These are phyloP conservation scores for Rosa hybrid DNA, from an alignment of 331 rosid genomes.

Conservation along the genomic window DNA sequence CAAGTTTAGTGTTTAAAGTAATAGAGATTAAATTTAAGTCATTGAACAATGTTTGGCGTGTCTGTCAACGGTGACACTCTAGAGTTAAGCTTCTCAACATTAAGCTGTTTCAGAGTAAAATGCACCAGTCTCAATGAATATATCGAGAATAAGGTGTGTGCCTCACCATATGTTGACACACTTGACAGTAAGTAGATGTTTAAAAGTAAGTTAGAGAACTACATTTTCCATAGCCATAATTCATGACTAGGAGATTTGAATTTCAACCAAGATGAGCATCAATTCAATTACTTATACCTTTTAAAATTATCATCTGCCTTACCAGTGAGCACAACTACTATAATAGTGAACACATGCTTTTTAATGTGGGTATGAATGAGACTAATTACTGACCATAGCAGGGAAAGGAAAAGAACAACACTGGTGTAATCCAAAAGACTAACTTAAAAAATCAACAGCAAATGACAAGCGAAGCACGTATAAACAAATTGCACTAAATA, in stretches of 20 bases:
- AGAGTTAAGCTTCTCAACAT: not conserved
- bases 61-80: not conserved
- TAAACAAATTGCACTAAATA: not conserved
- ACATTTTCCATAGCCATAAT: not conserved
- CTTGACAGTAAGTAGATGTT: not conserved
- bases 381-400: not conserved
- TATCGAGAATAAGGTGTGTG: not conserved
- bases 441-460: not conserved
- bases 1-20: not conserved
- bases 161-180: not conserved
- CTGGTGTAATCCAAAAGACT: not conserved
- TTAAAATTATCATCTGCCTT: not conserved
- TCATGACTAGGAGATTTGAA: not conserved
- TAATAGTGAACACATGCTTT: conserved; percentile 1
- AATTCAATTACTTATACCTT: not conserved
- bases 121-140: not conserved
- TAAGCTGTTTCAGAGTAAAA: not conserved
- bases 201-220: not conserved
- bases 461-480: not conserved
- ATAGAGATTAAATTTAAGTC: not conserved
- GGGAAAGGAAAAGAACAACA: not conserved
- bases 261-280: not conserved
- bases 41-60: not conserved
- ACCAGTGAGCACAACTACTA: not conserved
- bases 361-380: not conserved